Conservation (phyloP, 1,284 basidiomycete species). For the Pterula multifida region DNA sequence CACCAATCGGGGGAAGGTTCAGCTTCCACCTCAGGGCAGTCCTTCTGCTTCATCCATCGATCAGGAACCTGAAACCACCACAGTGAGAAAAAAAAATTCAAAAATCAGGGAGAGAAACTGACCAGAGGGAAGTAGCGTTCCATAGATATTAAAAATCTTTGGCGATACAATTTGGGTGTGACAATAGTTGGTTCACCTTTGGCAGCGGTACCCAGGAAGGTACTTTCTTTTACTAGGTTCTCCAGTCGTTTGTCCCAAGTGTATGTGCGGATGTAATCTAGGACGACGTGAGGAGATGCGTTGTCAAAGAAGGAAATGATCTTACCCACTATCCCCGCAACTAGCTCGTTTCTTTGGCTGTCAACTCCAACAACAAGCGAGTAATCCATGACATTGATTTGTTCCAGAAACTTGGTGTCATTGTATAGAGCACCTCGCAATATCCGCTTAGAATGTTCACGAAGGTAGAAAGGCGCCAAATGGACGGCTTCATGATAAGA, state of each 20-base stretch:
- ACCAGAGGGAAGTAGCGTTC: constrained; percentile 85
- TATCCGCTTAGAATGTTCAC: constrained; percentile 92
- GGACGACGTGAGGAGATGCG: constrained; percentile 3
- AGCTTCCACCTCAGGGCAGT: constrained; percentile 62
- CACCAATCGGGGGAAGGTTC: constrained; percentile 45
- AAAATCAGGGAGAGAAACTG: constrained; percentile 14
- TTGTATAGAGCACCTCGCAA: constrained; percentile 86
- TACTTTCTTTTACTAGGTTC: constrained; percentile 93
- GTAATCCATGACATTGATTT: constrained; percentile 99
- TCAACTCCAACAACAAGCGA: constrained; percentile 94
- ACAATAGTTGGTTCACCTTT: constrained; percentile 90
- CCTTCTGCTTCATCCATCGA: constrained; percentile 77
- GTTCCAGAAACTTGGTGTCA: constrained; percentile 88
- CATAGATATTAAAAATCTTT: constrained; percentile 86
- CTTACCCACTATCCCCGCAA: constrained; percentile 93
- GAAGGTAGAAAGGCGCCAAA: constrained; percentile 80
- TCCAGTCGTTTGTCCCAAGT: constrained; percentile 98
- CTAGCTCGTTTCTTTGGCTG: constrained; percentile 69
- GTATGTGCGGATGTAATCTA: constrained; percentile 89
- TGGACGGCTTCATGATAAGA: constrained; percentile 48
- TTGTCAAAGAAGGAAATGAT: constrained; percentile 11
- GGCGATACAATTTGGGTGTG: constrained; percentile 75
- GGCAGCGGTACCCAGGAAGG: constrained; percentile 71
- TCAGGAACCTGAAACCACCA: constrained; percentile 51
- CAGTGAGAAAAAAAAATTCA: constrained; percentile 4